phyloP scores from a whole-genome alignment of 1,284 basidiomycete species.

The Chondrostereum purpureum region DNA sequence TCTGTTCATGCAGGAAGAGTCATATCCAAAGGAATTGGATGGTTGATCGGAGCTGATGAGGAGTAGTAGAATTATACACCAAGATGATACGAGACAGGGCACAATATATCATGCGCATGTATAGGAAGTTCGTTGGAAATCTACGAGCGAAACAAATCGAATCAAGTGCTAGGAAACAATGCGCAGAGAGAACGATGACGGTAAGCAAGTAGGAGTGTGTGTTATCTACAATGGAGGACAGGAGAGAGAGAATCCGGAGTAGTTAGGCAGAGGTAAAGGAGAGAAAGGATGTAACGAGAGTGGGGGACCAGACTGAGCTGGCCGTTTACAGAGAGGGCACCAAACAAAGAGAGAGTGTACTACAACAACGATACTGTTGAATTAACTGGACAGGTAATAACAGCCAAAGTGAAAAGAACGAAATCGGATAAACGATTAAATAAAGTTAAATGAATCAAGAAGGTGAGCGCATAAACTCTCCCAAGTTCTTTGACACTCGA shows the following conservation, averaged over 20 bases:
- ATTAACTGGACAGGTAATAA: conserved; percentile 2
- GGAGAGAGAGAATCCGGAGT: no score
- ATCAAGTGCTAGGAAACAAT: no score
- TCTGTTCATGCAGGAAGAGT: conserved; percentile 66
- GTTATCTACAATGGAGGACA: background rate
- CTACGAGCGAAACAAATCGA: no score
- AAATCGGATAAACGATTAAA: conserved; percentile 6
- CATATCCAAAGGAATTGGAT: conserved; percentile 77
- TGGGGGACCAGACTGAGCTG: no score
- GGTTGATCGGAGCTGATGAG: conserved; percentile 79
- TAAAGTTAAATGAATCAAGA: conserved; percentile 1
- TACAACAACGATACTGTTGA: conserved; percentile 7
- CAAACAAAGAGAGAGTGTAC: conserved; percentile 1
- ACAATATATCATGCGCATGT: no score
- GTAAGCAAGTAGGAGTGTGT: no score
- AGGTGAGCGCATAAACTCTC: background rate
- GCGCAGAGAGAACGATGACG: background rate
- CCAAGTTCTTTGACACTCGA: no score
- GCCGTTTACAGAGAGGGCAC: background rate
- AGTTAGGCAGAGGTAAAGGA: no score
- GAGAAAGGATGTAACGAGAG: no score
- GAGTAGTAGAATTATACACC: conserved; percentile 20
- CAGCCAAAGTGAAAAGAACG: conserved; percentile 2
- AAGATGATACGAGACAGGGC: no score
- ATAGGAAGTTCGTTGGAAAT: no score